Evolutionary conservation across 2,329 filamentous ascomycete species (phyloP), one percentile per base, ranked within the genome.

Genomic region (Nakataea oryzae): DNA sequence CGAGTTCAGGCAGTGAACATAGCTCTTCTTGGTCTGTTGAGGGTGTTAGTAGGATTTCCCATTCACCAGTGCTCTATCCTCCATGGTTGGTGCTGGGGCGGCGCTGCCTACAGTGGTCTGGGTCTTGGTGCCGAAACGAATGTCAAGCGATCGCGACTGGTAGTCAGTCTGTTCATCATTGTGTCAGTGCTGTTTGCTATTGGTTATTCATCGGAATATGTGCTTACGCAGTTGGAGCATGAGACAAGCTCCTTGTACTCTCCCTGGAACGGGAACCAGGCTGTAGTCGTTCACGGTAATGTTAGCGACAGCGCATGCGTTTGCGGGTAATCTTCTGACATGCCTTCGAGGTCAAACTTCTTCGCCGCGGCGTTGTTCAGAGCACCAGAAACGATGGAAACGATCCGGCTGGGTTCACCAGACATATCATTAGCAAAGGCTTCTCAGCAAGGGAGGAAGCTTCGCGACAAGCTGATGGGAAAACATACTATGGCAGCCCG

Each of bases 171-270:
- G 29, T 57, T 61, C 13, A 26, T 14, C 5, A 21, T 9, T 11
- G 29, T 26, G 54, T 61, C 30, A 61, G 59, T 50, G 17, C 41
- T 41, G 21, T 24, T 54, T 29, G 26, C n/a, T 47, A 13, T 0
- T 26, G 30, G 21, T 60, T 17, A 3, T 30, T 26, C 11, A 7
- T 24, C 26, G n/a, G n/a, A 5, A 1, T 30, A 34, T n/a, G 41
- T 6, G 26, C 59, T 26, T 57, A 61, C 59, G 80, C 95, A 99
- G 79, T 99, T 99, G 65, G 91, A 96, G 83, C 93, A 96, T 26
- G 91, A 96, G 60, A 97, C 95, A 30, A 99, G 85, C 78, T 97
- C 95, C 79, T 97, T 97, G 83, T 97, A 99, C 76, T 97, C 95
- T 69, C 89, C 89, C 75, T 97, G 93, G 81, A 90, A 96, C 21